Percentiles rank a stretch among this genome's conserved stretches.
These are phyloP conservation scores for Leccinum subgranulosum DNA, from an alignment of 768 basidiomycete species.

Conservation along the genomic window DNA sequence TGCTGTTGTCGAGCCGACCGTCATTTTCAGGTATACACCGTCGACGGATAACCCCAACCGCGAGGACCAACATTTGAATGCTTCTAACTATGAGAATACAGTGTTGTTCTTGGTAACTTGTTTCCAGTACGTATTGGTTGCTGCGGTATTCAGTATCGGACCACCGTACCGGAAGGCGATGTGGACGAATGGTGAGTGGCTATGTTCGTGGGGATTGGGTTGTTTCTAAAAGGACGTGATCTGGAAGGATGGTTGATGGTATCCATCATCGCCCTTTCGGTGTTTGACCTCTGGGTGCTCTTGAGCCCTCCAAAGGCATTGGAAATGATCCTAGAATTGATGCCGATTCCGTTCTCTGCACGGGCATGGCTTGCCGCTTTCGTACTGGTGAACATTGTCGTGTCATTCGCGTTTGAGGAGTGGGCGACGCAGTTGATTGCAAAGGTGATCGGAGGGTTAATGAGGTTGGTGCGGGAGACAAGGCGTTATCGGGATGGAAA, in stretches of 20 bases:
- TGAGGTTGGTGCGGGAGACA: constrained; percentile 39
- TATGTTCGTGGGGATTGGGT: not conserved
- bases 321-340: constrained; percentile 66
- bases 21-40: constrained; percentile 71
- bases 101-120: constrained; percentile 90
- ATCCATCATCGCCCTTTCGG: constrained; percentile 63
- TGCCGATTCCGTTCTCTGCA: constrained; percentile 67
- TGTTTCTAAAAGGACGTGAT: not conserved
- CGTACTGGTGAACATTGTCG: constrained; percentile 64
- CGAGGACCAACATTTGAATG: constrained; percentile 69
- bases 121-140: constrained; percentile 97
- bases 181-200: constrained; percentile 83
- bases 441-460: constrained; percentile 46
- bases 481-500: constrained; percentile 63
- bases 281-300: constrained; percentile 75
- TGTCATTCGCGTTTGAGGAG: constrained; percentile 74
- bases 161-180: constrained; percentile 94
- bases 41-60: constrained; percentile 41
- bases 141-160: constrained; percentile 96
- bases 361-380: constrained; percentile 66
- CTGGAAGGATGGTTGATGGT: constrained; percentile 74
- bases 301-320: constrained; percentile 64
- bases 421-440: constrained; percentile 66
- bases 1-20: not conserved
- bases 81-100: constrained; percentile 90